Percentiles rank a stretch among this genome's conserved stretches.
phyloP scores from a whole-genome alignment of 78 protist genomes.

The Guillardia theta region DNA sequence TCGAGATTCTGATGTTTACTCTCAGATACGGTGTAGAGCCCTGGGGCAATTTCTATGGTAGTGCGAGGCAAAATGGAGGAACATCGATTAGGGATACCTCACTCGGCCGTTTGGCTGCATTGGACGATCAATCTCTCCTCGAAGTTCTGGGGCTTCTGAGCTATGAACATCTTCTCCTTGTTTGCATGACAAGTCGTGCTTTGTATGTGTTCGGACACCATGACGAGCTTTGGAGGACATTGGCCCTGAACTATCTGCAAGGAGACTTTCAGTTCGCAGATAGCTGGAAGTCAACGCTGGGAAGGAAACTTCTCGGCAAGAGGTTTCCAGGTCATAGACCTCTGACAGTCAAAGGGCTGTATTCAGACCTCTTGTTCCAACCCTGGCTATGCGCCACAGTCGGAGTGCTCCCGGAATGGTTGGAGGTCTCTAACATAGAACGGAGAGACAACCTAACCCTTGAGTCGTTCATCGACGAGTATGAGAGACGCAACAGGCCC shows the following conservation, averaged over 20 bases:
- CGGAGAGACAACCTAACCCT: neutral
- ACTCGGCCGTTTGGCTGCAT: neutral
- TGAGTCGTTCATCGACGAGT: slow-evolving; percentile 12
- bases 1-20: too few species aligned
- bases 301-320: neutral
- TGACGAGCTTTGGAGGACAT: slow-evolving; percentile 28
- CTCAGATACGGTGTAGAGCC: slow-evolving; percentile 44
- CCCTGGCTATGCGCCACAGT: slow-evolving; percentile 45
- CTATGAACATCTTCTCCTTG: neutral
- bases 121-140: neutral
- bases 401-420: neutral
- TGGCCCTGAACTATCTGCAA: neutral
- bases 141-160: neutral
- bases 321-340: neutral
- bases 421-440: neutral
- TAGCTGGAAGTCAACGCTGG: slow-evolving; percentile 22
- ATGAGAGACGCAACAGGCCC: slow-evolving; percentile 30
- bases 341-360: neutral
- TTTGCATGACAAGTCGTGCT: neutral
- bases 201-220: slow-evolving; percentile 27
- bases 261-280: neutral
- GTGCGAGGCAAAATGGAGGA: neutral
- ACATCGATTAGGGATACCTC: neutral
- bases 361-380: slow-evolving; percentile 33
- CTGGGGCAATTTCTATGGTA: slow-evolving; percentile 16